A percentile compares a stretch with the other conserved stretches of the same genome.
phyloP scores from a whole-genome alignment of 192 early-diverging fungal genomes.

The Rhizophagus clarus region DNA sequence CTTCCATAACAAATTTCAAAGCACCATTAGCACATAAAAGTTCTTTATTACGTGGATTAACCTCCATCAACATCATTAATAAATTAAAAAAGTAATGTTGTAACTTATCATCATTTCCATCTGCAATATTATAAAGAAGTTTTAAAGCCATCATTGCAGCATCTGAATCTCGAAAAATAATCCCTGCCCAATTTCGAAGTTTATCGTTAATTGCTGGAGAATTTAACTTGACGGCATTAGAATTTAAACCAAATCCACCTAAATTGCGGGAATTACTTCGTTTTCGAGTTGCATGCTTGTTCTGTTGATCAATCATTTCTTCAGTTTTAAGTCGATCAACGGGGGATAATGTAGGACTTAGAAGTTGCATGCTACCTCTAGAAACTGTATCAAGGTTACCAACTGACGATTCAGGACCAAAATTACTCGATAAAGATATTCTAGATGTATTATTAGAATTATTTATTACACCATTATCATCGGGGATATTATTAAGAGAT shows the following conservation, averaged over 20 bases:
- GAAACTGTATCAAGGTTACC: background rate
- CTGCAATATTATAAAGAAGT: slow-evolving; percentile 37
- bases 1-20: slow-evolving; percentile 42
- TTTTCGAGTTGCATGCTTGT: slow-evolving; percentile 30
- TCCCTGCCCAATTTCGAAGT: slow-evolving; percentile 39
- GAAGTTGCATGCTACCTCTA: background rate
- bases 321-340: slow-evolving; percentile 20
- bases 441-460: background rate
- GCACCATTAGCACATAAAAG: slow-evolving; percentile 40
- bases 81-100: slow-evolving; percentile 43
- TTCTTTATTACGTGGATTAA: slow-evolving; percentile 48
- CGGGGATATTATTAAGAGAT: background rate
- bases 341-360: background rate
- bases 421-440: background rate
- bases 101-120: slow-evolving; percentile 40
- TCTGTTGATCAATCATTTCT: slow-evolving; percentile 4
- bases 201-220: slow-evolving; percentile 9
- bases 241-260: slow-evolving; percentile 44
- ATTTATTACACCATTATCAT: background rate
- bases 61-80: slow-evolving; percentile 47
- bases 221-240: slow-evolving; percentile 22
- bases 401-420: background rate
- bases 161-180: slow-evolving; percentile 43
- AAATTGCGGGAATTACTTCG: slow-evolving; percentile 46
- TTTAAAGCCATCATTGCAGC: slow-evolving; percentile 46